Conservation (phyloP, 768 basidiomycete genomes). For the Lyophyllum shimeji region DNA sequence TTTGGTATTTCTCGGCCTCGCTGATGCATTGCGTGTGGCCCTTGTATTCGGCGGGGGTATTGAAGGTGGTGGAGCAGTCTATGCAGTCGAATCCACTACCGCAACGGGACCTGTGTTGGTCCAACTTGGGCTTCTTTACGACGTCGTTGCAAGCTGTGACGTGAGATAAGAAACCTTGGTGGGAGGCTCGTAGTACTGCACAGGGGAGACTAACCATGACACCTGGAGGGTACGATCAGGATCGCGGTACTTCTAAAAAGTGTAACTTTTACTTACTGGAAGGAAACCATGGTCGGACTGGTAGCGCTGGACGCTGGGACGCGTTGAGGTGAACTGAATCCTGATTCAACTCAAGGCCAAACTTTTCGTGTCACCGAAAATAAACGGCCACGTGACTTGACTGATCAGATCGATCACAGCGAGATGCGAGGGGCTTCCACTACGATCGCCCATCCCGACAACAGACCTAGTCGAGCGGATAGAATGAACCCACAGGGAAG, state of each 20-base stretch:
- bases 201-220: conserved; percentile 55
- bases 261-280: conserved; percentile 53
- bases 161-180: conserved; percentile 2
- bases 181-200: background rate
- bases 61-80: conserved; percentile 87
- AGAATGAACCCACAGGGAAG: too few relatives aligned
- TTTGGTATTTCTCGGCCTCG: conserved; percentile 95
- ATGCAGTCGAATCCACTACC: conserved; percentile 75
- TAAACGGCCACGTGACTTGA: conserved; percentile 3
- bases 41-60: conserved; percentile 75
- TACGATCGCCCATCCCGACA: too few relatives aligned
- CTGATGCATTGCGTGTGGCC: conserved; percentile 80
- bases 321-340: background rate
- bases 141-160: conserved; percentile 74
- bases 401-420: background rate
- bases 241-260: background rate
- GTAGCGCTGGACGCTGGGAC: background rate
- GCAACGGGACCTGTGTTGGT: conserved; percentile 69
- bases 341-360: background rate
- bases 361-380: background rate
- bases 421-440: too few relatives aligned
- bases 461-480: too few relatives aligned
- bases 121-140: conserved; percentile 92
- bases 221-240: conserved; percentile 40
- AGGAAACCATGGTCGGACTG: conserved; percentile 59